phyloP scores from a whole-genome alignment of 2,329 filamentous ascomycete genomes.

The Pseudogymnoascus pannorum region DNA sequence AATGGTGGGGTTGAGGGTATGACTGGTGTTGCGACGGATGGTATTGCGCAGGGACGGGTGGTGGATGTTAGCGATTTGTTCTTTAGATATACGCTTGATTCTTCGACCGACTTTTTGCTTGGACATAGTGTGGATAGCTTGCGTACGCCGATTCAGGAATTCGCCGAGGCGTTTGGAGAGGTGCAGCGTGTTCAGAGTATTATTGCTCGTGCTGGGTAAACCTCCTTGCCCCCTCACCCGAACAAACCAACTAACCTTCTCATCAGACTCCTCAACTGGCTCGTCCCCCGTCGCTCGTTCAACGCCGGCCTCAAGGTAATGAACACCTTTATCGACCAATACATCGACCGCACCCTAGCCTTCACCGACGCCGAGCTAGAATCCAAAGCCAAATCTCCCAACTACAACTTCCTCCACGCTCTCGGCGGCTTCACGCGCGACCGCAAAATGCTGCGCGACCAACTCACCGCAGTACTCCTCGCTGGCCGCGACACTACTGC shows the following conservation, averaged over 20 bases:
- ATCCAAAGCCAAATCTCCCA: constrained; percentile 63
- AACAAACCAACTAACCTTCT: constrained; percentile 21
- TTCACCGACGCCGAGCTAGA: constrained; percentile 66
- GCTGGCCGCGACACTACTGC: constrained; percentile 87
- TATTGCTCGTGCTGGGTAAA: constrained; percentile 54
- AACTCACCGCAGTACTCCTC: constrained; percentile 73
- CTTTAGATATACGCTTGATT: constrained; percentile 79
- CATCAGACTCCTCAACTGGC: constrained; percentile 45
- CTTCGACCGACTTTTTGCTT: constrained; percentile 79
- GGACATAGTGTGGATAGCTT: constrained; percentile 62
- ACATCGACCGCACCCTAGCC: constrained; percentile 65
- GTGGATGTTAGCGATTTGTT: constrained; percentile 71
- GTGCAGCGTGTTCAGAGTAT: constrained; percentile 69
- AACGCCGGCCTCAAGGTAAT: constrained; percentile 57
- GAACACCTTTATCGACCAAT: constrained; percentile 68
- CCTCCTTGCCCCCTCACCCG: constrained; percentile 7
- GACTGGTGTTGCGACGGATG: constrained; percentile 57
- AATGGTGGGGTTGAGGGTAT: constrained; percentile 51
- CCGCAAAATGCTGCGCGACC: constrained; percentile 67
- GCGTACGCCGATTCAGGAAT: constrained; percentile 51
- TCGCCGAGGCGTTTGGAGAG: constrained; percentile 75
- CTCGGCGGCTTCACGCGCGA: constrained; percentile 74
- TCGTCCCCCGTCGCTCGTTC: constrained; percentile 61
- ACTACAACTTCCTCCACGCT: constrained; percentile 81
- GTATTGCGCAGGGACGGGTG: constrained; percentile 50